Evolutionary conservation across 345 rosid species (phyloP), one percentile per base, ranked within the genome.

Genomic region (Heritiera littoralis): DNA sequence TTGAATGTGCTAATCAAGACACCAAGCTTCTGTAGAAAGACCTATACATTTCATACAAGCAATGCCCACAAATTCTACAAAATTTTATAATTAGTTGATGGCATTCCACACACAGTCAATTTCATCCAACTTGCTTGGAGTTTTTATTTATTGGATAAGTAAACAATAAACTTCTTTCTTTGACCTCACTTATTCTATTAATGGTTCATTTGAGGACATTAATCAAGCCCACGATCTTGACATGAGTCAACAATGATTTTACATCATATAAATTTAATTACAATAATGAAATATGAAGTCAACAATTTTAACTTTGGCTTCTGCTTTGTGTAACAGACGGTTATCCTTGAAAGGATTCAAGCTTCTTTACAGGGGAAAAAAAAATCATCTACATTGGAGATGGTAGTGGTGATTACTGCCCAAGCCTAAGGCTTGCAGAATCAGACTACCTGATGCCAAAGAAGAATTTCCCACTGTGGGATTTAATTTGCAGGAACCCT

Each of bases 391-490:
- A 95, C 66, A 86, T 92, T 9, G 99, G 99, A 30, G 97, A 95
- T 77, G 99, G 99, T 9, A 80, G 54, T 5, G 97, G 94, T 0
- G 99, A 95, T 80, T 95, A 88, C 80, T 95, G 99, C 75, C 97
- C 98, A 0, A 88, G 88, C 78, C 79, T 95, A 84, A 93, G 84
- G 86, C 96, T 95, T 3, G 73, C 49, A 5, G 79, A 88, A 12
- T 71, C 78, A 56, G 97, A 92, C 82, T 80, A 79, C 71, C 63
- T 87, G 81, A 93, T 95, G 98, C 99, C 98, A 9, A 94, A 96
- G 85, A 95, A 93, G 83, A 85, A 91, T 12, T 95, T 84, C 51
- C 98, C 98, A 2, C 84, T 91, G 5, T 93, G 98, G 98, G 91
- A 90, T 30, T 83, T 93, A 30, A 93, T 93, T 41, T 74, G 84